A percentile compares a stretch with the other conserved stretches of the same genome.
Evolutionary conservation across 768 basidiomycete species (phyloP).

Genomic region (Ramaria rubella): DNA sequence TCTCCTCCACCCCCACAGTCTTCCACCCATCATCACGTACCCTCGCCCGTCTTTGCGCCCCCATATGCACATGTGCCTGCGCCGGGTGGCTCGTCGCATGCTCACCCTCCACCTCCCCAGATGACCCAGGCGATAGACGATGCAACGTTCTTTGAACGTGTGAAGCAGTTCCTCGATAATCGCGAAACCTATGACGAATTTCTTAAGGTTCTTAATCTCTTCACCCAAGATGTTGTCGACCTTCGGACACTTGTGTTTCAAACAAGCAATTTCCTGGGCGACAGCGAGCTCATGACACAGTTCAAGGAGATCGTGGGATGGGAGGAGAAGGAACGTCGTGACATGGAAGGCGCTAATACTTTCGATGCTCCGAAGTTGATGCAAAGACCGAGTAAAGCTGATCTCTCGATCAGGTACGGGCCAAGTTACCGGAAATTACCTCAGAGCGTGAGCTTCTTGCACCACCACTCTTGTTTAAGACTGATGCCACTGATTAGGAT

Average conservation of each 20-base stretch:
- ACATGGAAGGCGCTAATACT: conserved; percentile 26
- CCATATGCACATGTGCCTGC: conserved; percentile 15
- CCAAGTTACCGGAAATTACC: conserved; percentile 85
- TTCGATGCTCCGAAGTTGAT: conserved; percentile 20
- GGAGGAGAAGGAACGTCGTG: conserved; percentile 47
- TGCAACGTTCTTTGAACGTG: conserved; percentile 86
- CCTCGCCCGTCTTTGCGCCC: conserved; percentile 7
- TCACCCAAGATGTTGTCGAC: conserved; percentile 91
- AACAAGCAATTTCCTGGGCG: conserved; percentile 62
- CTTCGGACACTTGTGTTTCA: conserved; percentile 76
- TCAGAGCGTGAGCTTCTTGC: conserved; percentile 51
- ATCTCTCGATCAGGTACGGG: conserved; percentile 69
- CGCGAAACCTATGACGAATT: conserved; percentile 89
- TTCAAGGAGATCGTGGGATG: conserved; percentile 86
- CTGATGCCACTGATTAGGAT: conserved; percentile 46
- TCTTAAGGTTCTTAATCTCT: conserved; percentile 89
- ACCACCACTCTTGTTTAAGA: background rate
- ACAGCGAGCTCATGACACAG: conserved; percentile 71
- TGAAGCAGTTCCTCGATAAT: conserved; percentile 64
- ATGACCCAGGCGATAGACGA: conserved; percentile 38
- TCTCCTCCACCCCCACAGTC: background rate
- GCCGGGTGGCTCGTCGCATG: background rate
- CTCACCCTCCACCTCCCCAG: background rate
- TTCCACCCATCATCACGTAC: background rate
- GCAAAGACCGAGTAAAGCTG: conserved; percentile 47